These are phyloP conservation scores for Calonectria crousiana DNA, from an alignment of 2,329 filamentous ascomycete species.

Conservation along the genomic window DNA sequence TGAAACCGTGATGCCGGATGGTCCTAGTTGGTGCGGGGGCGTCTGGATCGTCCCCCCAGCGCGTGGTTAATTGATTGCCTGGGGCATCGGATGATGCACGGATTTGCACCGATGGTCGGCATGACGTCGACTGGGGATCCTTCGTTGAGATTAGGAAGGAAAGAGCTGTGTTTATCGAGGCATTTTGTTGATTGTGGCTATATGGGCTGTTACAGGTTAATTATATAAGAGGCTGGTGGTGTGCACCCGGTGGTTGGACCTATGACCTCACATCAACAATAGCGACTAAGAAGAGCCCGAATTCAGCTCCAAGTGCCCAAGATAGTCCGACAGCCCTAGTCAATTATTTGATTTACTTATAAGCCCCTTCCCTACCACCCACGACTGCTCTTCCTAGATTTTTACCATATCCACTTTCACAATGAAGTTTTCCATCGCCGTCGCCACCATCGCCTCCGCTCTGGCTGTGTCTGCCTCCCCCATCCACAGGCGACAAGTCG, in stretches of 20 bases:
- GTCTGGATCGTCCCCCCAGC: background rate
- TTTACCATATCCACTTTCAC: conserved; percentile 8
- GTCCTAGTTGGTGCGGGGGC: conserved; percentile 15
- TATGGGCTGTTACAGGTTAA: conserved; percentile 32
- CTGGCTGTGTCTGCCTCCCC: conserved; percentile 44
- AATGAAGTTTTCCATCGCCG: conserved; percentile 48
- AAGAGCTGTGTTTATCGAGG: background rate
- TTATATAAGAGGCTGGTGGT: conserved; percentile 39
- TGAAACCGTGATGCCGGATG: conserved; percentile 9
- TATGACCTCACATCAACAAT: background rate
- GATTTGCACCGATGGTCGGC: background rate
- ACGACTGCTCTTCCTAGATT: background rate
- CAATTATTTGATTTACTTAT: conserved; percentile 28
- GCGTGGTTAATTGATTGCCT: conserved; percentile 18
- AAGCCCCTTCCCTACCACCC: background rate
- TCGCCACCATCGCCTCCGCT: conserved; percentile 37
- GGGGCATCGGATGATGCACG: background rate
- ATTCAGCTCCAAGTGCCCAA: background rate
- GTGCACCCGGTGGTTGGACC: conserved; percentile 36
- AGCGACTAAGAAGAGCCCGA: conserved; percentile 11
- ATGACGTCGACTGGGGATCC: conserved; percentile 21
- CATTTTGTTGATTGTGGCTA: conserved; percentile 6
- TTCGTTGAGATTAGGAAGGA: background rate
- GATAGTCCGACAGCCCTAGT: conserved; percentile 28
- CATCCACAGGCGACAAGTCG: conserved; percentile 56